Evolutionary conservation across 345 rosid species (phyloP).

Genomic region (Populus ilicifolia): DNA sequence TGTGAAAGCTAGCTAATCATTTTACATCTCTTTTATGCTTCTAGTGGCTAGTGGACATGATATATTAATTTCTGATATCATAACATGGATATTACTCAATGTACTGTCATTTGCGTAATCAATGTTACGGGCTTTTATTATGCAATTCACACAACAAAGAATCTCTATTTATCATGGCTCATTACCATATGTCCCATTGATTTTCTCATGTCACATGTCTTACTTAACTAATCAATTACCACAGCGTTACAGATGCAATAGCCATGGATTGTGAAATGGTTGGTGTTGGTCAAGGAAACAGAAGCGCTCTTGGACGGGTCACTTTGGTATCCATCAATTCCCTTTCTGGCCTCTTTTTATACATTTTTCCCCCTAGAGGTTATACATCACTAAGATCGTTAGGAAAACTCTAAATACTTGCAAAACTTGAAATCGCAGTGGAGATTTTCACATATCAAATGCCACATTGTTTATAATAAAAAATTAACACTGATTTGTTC

Average conservation of each 20-base stretch:
- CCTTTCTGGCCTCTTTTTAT: not conserved
- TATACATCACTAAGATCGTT: not conserved
- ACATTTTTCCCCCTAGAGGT: not conserved
- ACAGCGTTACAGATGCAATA: slow-evolving; percentile 77
- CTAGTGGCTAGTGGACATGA: not conserved
- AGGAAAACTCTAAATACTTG: not conserved
- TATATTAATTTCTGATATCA: too few species aligned
- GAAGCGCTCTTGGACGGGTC: slow-evolving; percentile 93
- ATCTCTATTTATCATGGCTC: slow-evolving; percentile 2
- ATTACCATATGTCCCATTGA: not conserved
- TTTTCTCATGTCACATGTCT: not conserved
- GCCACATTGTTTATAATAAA: not conserved
- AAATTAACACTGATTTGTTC: not conserved
- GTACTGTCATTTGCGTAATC: not conserved
- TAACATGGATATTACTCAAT: not conserved
- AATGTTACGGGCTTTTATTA: not conserved
- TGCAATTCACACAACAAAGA: not conserved
- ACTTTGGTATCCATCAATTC: slow-evolving; percentile 53
- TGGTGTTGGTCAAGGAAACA: slow-evolving; percentile 82
- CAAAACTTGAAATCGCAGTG: not conserved
- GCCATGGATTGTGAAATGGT: slow-evolving; percentile 99
- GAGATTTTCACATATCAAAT: not conserved
- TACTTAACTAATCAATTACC: slow-evolving; percentile 19
- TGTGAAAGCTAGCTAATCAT: not conserved
- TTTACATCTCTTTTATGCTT: not conserved